Conservation (phyloP, 768 basidiomycete genomes). For the Lentinula sp. region DNA sequence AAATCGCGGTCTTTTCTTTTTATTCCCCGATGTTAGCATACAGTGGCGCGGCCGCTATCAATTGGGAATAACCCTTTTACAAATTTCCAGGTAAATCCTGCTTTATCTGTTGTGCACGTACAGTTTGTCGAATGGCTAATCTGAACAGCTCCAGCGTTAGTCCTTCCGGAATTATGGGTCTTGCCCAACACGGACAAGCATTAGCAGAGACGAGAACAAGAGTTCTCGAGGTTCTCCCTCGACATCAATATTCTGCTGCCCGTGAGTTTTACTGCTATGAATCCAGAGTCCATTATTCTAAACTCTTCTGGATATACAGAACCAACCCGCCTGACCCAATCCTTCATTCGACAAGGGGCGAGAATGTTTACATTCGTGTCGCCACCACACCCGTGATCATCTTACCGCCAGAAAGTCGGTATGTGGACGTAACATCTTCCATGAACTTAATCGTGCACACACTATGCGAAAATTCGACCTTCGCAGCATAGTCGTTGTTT, state of each 20-base stretch:
- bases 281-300: not conserved
- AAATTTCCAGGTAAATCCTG: slow-evolving; percentile 63
- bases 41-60: slow-evolving; percentile 72
- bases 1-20: slow-evolving; percentile 76
- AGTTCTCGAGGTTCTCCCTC: slow-evolving; percentile 73
- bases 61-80: slow-evolving; percentile 67
- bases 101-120: slow-evolving; percentile 9
- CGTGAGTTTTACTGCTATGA: slow-evolving; percentile 45
- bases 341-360: slow-evolving; percentile 50
- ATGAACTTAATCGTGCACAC: not conserved
- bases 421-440: not conserved
- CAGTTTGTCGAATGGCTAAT: slow-evolving; percentile 10
- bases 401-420: not conserved
- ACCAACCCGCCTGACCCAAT: slow-evolving; percentile 42
- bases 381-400: slow-evolving; percentile 14
- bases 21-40: slow-evolving; percentile 89
- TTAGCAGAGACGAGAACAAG: slow-evolving; percentile 71
- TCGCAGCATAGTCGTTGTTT: slow-evolving; percentile 7
- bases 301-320: slow-evolving; percentile 23
- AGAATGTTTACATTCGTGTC: slow-evolving; percentile 39
- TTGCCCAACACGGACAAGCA: slow-evolving; percentile 54
- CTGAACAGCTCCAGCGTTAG: slow-evolving; percentile 31
- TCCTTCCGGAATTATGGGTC: slow-evolving; percentile 40
- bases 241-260: slow-evolving; percentile 70
- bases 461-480: slow-evolving; percentile 1